A percentile compares a stretch with the other conserved stretches of the same genome.
Evolutionary conservation across 306 rosid genomes (phyloP).

Genomic region (Cucumis sativus): Cucumber_9930_V3 NC_026657.2:7267501-7268000

Average conservation of each 20-base stretch:
- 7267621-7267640: neutral
- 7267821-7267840: conserved; percentile 65
- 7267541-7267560: neutral
- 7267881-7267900: conserved; percentile 1
- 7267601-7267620: neutral
- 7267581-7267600: neutral
- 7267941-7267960: neutral
- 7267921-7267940: neutral
- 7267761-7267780: conserved; percentile 85
- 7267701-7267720: neutral
- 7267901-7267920: conserved; percentile 10
- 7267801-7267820: conserved; percentile 98
- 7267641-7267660: neutral
- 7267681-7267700: neutral
- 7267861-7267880: conserved; percentile 67
- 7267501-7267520: neutral
- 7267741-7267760: conserved; percentile 33
- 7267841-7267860: conserved; percentile 91
- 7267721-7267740: neutral
- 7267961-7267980: neutral
- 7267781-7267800: conserved; percentile 98
- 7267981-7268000: no score
- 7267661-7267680: neutral
- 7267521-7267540: neutral
- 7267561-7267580: neutral